Evolutionary conservation across 495 filamentous ascomycete genomes (phyloP).

Genomic region (Neurospora tetrasperma): DNA sequence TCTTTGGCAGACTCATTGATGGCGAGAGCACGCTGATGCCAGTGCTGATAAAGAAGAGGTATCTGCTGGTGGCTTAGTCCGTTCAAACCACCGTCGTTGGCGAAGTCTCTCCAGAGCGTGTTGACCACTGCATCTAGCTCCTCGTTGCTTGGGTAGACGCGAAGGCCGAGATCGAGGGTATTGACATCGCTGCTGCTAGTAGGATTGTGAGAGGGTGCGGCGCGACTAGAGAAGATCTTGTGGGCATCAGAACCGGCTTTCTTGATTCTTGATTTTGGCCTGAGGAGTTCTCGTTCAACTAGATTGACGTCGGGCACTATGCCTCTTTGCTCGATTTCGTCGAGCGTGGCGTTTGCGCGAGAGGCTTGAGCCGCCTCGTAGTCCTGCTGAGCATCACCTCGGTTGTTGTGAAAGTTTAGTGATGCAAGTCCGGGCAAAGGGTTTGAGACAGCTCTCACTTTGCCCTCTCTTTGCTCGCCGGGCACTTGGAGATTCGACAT

Average conservation of each 20-base stretch:
- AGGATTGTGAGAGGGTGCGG: neutral
- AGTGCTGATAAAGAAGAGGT: neutral
- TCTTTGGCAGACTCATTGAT: constrained; percentile 5
- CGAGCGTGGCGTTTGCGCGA: constrained; percentile 11
- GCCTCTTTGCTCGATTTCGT: constrained; percentile 15
- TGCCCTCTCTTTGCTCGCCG: neutral
- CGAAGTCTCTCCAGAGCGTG: neutral
- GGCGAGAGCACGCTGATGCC: neutral
- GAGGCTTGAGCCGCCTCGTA: constrained; percentile 4
- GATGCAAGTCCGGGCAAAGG: neutral
- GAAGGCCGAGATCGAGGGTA: neutral
- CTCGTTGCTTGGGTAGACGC: neutral
- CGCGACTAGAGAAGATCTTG: constrained; percentile 5
- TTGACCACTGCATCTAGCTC: constrained; percentile 1
- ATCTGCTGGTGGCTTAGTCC: neutral
- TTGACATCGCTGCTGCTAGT: constrained; percentile 1
- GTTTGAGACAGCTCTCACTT: neutral
- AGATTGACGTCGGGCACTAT: constrained; percentile 13
- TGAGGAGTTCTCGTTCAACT: constrained; percentile 1
- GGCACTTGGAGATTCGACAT: neutral
- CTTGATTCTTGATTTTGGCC: neutral
- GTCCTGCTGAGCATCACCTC: neutral
- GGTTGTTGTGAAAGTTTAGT: neutral
- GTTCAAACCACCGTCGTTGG: neutral
- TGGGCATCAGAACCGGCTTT: neutral